Base-by-base conservation (phyloP, 1,139 yeast species). In the Pneumocystis sp. region DNA sequence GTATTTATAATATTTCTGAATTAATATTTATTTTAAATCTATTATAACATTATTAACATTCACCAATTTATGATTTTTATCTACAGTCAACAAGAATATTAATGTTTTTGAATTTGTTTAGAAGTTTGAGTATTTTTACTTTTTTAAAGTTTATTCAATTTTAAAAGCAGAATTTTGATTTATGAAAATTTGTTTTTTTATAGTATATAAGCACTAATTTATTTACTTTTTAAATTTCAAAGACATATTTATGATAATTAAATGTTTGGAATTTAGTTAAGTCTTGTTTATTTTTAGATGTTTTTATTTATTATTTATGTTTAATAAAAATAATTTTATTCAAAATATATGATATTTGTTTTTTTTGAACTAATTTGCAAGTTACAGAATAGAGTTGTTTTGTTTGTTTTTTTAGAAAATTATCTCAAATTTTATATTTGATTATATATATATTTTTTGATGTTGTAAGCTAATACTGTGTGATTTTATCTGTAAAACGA, bases 261-360 rank as follows among this genome's bases (percentile, higher is more conserved):
- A 17, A 59, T 40, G 25, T 21, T 8, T 39, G 10, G 17, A 29
- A 42, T 40, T 29, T 25, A 19, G 21, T 59, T 7, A 29, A 42
- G n/a, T 7, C 12, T 12, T 25, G 3, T 10, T 1, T 59, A 42
- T 37, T 50, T 42, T 59, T 40, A 95, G 71, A 87, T 87, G 15
- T 91, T 91, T 3, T 89, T 81, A 45, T 88, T 83, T 21, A 91
- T 89, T 81, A 45, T 88, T 83, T 21, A 91, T 91, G 40, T 93
- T 93, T 21, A 72, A 86, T 81, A 56, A 87, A 79, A 50, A 84
- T 78, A 44, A 81, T 80, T 72, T 85, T 85, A 67, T 82, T 81
- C 39, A 85, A 83, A 64, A 86, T 77, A 72, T 93, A 79, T 71
- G 81, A 59, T 56, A 66, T 59, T 21, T 39, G n/a, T 35, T 59